These are phyloP conservation scores for Zopfia rhizophila DNA, from an alignment of 2,329 filamentous ascomycete species.

Conservation along the genomic window DNA sequence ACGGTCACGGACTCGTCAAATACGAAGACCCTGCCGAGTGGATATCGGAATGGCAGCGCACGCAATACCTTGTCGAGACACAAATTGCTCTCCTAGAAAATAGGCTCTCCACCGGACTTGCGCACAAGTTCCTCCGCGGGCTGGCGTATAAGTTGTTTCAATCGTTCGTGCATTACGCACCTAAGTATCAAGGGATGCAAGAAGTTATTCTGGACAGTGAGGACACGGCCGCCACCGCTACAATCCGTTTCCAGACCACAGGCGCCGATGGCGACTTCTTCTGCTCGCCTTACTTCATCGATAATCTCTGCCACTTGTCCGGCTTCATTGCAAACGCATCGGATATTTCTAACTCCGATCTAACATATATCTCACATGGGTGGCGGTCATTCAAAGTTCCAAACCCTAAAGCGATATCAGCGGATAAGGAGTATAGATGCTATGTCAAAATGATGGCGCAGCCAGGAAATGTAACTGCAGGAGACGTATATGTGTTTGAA, in stretches of 20 bases:
- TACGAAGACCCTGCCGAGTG: constrained; percentile 3
- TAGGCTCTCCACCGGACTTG: neutral
- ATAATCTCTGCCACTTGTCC: constrained; percentile 36
- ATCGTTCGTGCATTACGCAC: constrained; percentile 35
- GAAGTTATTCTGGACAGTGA: constrained; percentile 38
- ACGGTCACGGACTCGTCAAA: constrained; percentile 5
- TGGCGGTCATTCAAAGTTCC: constrained; percentile 26
- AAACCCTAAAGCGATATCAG: constrained; percentile 25
- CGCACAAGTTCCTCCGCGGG: neutral
- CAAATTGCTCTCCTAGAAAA: neutral
- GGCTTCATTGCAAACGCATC: constrained; percentile 42
- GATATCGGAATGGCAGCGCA: constrained; percentile 5
- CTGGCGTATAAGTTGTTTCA: constrained; percentile 24
- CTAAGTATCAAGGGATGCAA: constrained; percentile 38
- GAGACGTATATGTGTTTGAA: constrained; percentile 39
- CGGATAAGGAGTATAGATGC: constrained; percentile 20
- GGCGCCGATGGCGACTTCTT: constrained; percentile 19
- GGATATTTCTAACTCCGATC: constrained; percentile 21
- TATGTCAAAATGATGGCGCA: constrained; percentile 37
- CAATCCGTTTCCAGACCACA: constrained; percentile 28
- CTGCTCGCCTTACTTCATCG: constrained; percentile 37
- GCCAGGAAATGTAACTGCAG: constrained; percentile 25
- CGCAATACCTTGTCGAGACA: neutral
- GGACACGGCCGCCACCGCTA: constrained; percentile 35
- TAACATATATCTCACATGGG: constrained; percentile 33